phyloP scores from a whole-genome alignment of 805 yeast genomes.

The Ogataea ganodermae region DNA sequence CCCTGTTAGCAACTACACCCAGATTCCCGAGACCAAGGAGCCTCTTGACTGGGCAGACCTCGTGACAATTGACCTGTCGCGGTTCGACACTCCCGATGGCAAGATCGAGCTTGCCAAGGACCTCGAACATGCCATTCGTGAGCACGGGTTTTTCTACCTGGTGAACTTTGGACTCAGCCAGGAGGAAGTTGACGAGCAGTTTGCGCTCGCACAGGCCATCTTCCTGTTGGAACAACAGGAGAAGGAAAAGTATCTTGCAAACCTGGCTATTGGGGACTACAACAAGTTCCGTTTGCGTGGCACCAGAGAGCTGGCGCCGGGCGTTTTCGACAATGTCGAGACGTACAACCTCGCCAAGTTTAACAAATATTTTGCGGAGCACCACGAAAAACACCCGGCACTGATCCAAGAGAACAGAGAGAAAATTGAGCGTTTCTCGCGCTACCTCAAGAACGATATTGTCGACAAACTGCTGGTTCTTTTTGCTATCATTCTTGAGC shows the following conservation, averaged over 20 bases:
- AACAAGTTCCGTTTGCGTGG: conserved; percentile 38
- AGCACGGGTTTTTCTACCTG: conserved; percentile 39
- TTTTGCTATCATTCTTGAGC: conserved; percentile 38
- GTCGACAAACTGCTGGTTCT: conserved; percentile 30
- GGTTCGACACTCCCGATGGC: conserved; percentile 33
- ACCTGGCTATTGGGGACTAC: conserved; percentile 36
- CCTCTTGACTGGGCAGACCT: conserved; percentile 38
- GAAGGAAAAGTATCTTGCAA: conserved; percentile 29
- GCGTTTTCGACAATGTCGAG: conserved; percentile 36
- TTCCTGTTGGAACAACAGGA: conserved; percentile 34
- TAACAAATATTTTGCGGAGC: conserved; percentile 22
- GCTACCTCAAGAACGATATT: conserved; percentile 4
- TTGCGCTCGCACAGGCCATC: conserved; percentile 34
- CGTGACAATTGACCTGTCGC: conserved; percentile 31
- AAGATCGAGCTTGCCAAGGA: conserved; percentile 33
- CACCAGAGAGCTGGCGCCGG: conserved; percentile 35
- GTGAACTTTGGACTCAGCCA: conserved; percentile 31
- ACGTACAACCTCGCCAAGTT: conserved; percentile 38
- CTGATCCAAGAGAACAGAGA: conserved; percentile 9
- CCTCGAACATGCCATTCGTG: conserved; percentile 31
- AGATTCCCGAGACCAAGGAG: conserved; percentile 28
- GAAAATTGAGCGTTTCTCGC: conserved; percentile 9
- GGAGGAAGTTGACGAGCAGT: conserved; percentile 31
- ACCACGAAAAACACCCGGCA: conserved; percentile 17
- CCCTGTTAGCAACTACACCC: conserved; percentile 11